A percentile compares a stretch with the other conserved stretches of the same genome.
phyloP scores from a whole-genome alignment of 2,329 filamentous ascomycete species.

The Colletotrichum tanaceti region DNA sequence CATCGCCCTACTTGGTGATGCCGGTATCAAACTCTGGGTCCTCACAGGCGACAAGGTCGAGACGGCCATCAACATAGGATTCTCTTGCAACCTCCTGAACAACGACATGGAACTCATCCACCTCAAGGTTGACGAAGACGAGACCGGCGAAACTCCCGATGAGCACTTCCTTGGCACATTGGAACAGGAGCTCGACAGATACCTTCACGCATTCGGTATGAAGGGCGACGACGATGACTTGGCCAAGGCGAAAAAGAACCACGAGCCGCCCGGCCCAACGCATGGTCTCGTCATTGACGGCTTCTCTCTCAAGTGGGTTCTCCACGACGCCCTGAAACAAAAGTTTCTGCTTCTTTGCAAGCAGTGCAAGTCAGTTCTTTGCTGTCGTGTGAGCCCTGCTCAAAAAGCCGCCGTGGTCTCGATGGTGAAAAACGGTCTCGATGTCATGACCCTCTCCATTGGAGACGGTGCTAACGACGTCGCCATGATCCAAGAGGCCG shows the following conservation, averaged over 20 bases:
- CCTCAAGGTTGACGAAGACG: constrained; percentile 84
- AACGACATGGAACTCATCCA: constrained; percentile 98
- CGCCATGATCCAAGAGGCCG: constrained; percentile 97
- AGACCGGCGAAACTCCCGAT: constrained; percentile 60
- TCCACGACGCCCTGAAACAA: constrained; percentile 84
- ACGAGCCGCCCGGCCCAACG: constrained; percentile 86
- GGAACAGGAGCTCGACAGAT: constrained; percentile 78
- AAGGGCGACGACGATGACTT: constrained; percentile 90
- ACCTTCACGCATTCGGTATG: constrained; percentile 79
- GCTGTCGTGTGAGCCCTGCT: constrained; percentile 95
- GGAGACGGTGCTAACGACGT: constrained; percentile 97
- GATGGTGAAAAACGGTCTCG: constrained; percentile 93
- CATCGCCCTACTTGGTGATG: constrained; percentile 88
- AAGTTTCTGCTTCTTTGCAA: constrained; percentile 97
- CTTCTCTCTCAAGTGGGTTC: constrained; percentile 88
- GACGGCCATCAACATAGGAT: constrained; percentile 99
- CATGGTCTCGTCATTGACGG: constrained; percentile 96
- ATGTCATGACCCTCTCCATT: constrained; percentile 95
- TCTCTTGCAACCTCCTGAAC: constrained; percentile 96
- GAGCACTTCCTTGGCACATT: constrained; percentile 67
- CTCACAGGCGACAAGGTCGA: constrained; percentile 98
- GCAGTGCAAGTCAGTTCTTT: constrained; percentile 95
- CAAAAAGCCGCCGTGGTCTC: constrained; percentile 97
- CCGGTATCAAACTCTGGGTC: constrained; percentile 99
- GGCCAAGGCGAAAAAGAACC: constrained; percentile 79